A percentile compares a stretch with the other conserved stretches of the same genome.
Evolutionary conservation across 1,284 basidiomycete species (phyloP).

Genomic region (Naganishia albida): DNA sequence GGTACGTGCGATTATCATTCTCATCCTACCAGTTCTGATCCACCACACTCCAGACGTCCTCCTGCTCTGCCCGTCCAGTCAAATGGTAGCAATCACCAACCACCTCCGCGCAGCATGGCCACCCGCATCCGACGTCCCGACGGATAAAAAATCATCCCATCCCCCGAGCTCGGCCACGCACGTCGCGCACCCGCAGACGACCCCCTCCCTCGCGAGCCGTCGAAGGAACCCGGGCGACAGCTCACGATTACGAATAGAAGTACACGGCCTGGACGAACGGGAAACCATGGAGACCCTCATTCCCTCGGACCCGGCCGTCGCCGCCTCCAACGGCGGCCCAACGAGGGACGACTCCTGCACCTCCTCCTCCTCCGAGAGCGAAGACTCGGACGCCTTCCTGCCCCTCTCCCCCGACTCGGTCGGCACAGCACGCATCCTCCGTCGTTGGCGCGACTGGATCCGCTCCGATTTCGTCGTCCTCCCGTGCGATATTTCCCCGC

Average conservation of each 20-base stretch:
- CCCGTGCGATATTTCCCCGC: conserved; percentile 85
- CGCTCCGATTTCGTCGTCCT: conserved; percentile 82
- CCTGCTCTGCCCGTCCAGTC: conserved; percentile 30
- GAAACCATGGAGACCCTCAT: conserved; percentile 46
- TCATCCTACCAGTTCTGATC: too few species aligned
- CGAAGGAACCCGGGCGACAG: conserved; percentile 37
- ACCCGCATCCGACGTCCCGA: conserved; percentile 71
- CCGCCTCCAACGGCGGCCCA: neutral
- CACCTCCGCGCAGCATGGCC: conserved; percentile 68
- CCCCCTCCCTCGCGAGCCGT: conserved; percentile 48
- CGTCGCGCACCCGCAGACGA: neutral
- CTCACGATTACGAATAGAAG: conserved; percentile 66
- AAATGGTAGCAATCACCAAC: conserved; percentile 86
- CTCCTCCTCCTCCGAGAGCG: conserved; percentile 39
- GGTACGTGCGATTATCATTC: conserved; percentile 57
- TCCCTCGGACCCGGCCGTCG: neutral
- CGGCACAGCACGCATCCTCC: conserved; percentile 52
- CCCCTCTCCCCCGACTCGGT: conserved; percentile 36
- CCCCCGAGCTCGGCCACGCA: conserved; percentile 61
- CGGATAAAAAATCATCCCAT: conserved; percentile 13
- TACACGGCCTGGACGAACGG: conserved; percentile 73
- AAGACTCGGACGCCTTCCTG: conserved; percentile 37
- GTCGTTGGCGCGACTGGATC: conserved; percentile 43
- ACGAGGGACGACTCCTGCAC: neutral
- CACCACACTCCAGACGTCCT: conserved; percentile 5